These are phyloP conservation scores for Byssochlamys sp. DNA, from an alignment of 2,329 filamentous ascomycete genomes.

Conservation along the genomic window DNA sequence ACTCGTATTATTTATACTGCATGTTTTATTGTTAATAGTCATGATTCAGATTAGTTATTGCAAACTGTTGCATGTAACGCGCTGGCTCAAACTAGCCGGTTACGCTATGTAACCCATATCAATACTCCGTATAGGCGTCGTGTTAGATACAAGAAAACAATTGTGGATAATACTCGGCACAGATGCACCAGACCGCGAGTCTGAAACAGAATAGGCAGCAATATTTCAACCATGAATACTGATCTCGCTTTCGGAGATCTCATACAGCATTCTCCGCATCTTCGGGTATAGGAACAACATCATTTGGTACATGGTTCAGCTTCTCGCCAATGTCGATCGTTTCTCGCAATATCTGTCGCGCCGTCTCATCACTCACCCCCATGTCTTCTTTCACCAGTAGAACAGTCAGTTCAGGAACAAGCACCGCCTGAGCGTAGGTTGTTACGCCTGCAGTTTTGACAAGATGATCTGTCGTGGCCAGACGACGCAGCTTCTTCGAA, in stretches of 20 bases:
- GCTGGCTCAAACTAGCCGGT: no score
- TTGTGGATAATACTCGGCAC: neutral
- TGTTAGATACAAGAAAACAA: neutral
- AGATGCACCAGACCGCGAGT: neutral
- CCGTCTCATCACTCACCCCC: constrained; percentile 37
- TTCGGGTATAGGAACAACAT: constrained; percentile 35
- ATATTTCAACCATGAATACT: neutral
- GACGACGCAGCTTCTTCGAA: constrained; percentile 50
- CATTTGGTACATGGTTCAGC: constrained; percentile 56
- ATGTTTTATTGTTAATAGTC: no score
- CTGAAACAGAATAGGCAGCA: neutral
- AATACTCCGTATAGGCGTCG: neutral
- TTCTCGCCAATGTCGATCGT: constrained; percentile 60
- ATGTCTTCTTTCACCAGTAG: constrained; percentile 52
- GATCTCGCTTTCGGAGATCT: neutral
- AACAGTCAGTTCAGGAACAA: constrained; percentile 61
- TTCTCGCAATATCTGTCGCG: constrained; percentile 51
- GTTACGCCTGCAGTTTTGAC: constrained; percentile 58
- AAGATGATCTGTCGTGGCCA: constrained; percentile 54
- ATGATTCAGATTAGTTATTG: no score
- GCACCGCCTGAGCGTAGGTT: constrained; percentile 61
- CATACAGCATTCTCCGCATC: constrained; percentile 3
- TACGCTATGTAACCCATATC: neutral
- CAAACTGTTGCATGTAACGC: no score
- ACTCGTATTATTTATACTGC: no score